A percentile compares a stretch with the other conserved stretches of the same genome.
These are phyloP conservation scores for Aspergillus tamarii DNA, from an alignment of 2,329 filamentous ascomycete species.

Conservation along the genomic window DNA sequence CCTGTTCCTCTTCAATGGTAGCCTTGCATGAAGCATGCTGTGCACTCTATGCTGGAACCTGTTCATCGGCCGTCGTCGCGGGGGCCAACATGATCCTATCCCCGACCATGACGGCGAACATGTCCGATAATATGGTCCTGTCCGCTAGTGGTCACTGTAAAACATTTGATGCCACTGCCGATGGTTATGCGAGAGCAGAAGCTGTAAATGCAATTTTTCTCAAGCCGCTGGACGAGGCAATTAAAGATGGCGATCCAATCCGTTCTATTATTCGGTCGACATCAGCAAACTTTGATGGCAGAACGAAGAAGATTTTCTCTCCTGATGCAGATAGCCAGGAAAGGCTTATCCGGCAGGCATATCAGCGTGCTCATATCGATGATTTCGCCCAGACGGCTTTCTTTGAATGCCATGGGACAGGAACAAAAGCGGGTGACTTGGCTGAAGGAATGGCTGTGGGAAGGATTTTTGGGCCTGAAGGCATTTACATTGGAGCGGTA, in stretches of 20 bases:
- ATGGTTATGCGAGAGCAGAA: conserved; percentile 38
- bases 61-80: conserved; percentile 33
- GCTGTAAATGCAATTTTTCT: conserved; percentile 33
- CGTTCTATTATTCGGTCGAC: conserved; percentile 38
- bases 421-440: conserved; percentile 22
- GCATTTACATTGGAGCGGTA: conserved; percentile 25
- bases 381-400: conserved; percentile 14
- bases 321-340: conserved; percentile 20
- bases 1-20: conserved; percentile 38
- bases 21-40: conserved; percentile 34
- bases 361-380: conserved; percentile 10
- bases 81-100: conserved; percentile 38
- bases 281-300: conserved; percentile 33
- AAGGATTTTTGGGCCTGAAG: conserved; percentile 15
- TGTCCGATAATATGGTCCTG: conserved; percentile 39
- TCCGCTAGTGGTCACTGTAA: conserved; percentile 32
- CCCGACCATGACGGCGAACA: conserved; percentile 28
- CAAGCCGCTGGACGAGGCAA: conserved; percentile 30
- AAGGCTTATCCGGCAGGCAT: conserved; percentile 11
- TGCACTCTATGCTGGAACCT: conserved; percentile 20
- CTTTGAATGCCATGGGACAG: conserved; percentile 27
- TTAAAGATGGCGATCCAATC: conserved; percentile 34
- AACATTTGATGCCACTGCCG: conserved; percentile 29
- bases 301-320: conserved; percentile 21
- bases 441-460: conserved; percentile 20